Evolutionary conservation across 1,139 yeast species (phyloP), one percentile per base, ranked within the genome.

Genomic region (Zygotorulaspora mrakii): DNA sequence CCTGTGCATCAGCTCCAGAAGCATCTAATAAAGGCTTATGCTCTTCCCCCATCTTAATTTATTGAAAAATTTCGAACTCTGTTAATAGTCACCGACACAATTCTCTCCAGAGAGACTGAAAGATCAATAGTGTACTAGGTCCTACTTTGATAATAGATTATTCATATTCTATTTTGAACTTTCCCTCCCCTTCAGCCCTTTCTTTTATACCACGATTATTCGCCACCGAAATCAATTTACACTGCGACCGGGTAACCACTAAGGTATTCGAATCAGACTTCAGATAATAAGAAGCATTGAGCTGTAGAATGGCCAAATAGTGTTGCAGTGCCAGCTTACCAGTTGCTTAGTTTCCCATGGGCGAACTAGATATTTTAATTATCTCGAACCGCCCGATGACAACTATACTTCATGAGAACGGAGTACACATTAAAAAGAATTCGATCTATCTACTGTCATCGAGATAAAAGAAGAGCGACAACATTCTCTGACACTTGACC

Each of bases 1-100:
- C 62, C 39, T 62, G 54, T 39, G 68, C 67, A 24, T 71, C 78
- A 31, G 70, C 67, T 37, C 82, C 82, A 40, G 80, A 75, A 42
- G 76, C 76, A 54, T 76, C 82, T 50, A 68, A 59, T 50, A 76
- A 64, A 35, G 66, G 65, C 50, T 68, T 67, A 48, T 53, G 54
- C 36, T 61, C 60, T 41, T 65, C 67, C 41, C 57, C 62, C 66
- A 62, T 62, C 17, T 25, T 48, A n/a, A n/a, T 36, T 12, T 9
- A 31, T 25, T 21, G 33, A 14, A 28, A 35, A 22, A 31, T 25
- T 21, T 25, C 17, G 30, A 20, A 17, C 12, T 26, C 10, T 16
- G 12, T 22, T 28, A n/a, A 17, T 25, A 14, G 23, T 12, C 31
- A 24, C 36, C 25, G 18, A 25, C 10, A 25, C 21, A 24, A 26